These are phyloP conservation scores for Moesziomyces globuligerus DNA, from an alignment of 1,284 basidiomycete species.

Conservation along the genomic window DNA sequence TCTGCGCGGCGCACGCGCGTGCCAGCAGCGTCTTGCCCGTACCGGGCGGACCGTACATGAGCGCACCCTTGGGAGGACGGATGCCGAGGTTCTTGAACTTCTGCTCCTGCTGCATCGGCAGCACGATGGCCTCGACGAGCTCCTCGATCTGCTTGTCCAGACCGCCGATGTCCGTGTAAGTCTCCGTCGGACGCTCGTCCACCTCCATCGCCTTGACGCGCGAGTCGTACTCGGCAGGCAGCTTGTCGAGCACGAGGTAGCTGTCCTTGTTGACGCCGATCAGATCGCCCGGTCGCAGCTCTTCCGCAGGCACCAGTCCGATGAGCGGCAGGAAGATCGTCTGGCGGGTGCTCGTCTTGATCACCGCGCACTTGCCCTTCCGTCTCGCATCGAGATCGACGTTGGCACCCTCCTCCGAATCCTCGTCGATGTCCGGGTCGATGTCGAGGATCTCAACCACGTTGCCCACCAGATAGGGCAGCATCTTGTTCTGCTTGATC, in stretches of 20 bases:
- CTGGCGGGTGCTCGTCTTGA: constrained; percentile 94
- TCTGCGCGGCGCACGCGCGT: constrained; percentile 84
- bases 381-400: constrained; percentile 92
- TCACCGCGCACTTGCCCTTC: constrained; percentile 96
- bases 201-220: constrained; percentile 93
- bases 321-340: constrained; percentile 98
- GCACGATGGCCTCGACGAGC: constrained; percentile 80
- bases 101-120: constrained; percentile 83
- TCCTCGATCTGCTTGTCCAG: constrained; percentile 85
- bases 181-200: constrained; percentile 81
- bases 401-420: constrained; percentile 83
- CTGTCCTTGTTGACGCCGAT: constrained; percentile 99
- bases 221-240: constrained; percentile 80
- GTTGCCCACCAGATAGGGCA: constrained; percentile 97
- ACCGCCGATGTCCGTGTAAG: constrained; percentile 81
- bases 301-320: constrained; percentile 90
- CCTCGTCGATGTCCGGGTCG: constrained; percentile 85
- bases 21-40: constrained; percentile 98
- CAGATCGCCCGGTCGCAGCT: constrained; percentile 88
- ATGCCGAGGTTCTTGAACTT: constrained; percentile 85
- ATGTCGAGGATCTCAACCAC: constrained; percentile 86
- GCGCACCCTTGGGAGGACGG: constrained; percentile 79
- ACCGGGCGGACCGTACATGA: constrained; percentile 84
- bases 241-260: constrained; percentile 93
- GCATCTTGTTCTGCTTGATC: constrained; percentile 99